Conservation (phyloP, 2,329 filamentous ascomycete species). For the Whalleya microplaca region DNA sequence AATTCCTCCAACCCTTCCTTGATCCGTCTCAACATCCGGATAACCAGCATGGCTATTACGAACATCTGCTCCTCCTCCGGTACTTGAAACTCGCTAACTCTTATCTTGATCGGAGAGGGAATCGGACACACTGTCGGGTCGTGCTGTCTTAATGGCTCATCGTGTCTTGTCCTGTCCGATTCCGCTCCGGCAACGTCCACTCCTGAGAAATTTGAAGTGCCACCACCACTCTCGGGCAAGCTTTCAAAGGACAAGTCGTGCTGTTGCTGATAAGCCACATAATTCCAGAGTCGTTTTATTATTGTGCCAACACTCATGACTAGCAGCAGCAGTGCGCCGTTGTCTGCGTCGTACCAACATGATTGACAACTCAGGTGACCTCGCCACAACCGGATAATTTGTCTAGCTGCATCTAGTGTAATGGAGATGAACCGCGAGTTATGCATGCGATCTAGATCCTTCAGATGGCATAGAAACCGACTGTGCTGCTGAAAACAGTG, state of each 20-base stretch:
- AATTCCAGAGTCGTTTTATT: background rate
- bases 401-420: constrained; percentile 1
- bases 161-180: background rate
- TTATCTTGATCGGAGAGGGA: constrained; percentile 4
- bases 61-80: constrained; percentile 6
- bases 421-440: background rate
- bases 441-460: background rate
- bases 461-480: background rate
- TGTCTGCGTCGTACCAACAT: constrained; percentile 1
- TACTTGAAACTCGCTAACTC: constrained; percentile 2
- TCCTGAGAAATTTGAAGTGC: background rate
- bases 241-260: background rate
- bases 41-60: constrained; percentile 3
- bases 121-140: background rate
- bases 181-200: background rate
- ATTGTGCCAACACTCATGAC: constrained; percentile 1
- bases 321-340: background rate
- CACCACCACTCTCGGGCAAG: background rate
- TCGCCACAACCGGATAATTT: background rate
- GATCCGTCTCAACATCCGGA: constrained; percentile 5
- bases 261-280: background rate
- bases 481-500: constrained; percentile 3
- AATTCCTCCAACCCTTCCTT: constrained; percentile 1
- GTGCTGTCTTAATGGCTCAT: background rate
- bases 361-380: background rate